Base-by-base conservation (phyloP, 2,329 filamentous ascomycete species). In the Aspergillus melleus region DNA sequence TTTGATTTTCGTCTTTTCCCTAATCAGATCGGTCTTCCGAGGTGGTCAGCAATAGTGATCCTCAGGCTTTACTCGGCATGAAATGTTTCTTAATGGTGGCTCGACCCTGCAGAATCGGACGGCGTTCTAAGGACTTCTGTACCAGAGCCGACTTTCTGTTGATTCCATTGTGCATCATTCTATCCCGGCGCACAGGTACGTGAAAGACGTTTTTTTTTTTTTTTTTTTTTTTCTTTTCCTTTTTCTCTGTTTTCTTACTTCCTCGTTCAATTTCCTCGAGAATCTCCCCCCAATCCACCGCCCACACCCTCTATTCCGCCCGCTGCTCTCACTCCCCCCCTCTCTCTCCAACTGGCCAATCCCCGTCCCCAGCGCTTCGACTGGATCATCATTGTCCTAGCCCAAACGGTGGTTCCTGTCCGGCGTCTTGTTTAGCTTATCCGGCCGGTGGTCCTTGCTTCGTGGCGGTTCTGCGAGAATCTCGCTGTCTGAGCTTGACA, bases 401-500 rank as follows among this genome's bases (percentile, higher is more conserved):
- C 61, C 61, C 49, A 64, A 63, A 64, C 61, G 57, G 62, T 61
- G 56, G 58, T 61, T 61, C 58, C 61, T 63, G 53, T 53, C 58
- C 54, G 57, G 61, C 61, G 62, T 61, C 60, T 55, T 57, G 55
- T 57, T 61, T 63, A 63, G 62, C 59, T 63, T 57, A 62, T 64
- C 61, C 63, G 56, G 57, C 50, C 47, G 54, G 52, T 66, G 63
- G 62, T 66, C 65, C 65, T 67, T 67, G 65, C 65, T 66, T 67
- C 58, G 65, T 67, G 65, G 65, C 65, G 62, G 62, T 59, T 63
- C 54, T 53, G 42, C 49, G 61, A 61, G 52, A 58, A 61, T 62
- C 55, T 58, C 44, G 49, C 57, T 64, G 63, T 63, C 57, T 60
- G 59, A 62, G 63, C 61, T 62, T 65, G 59, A 59, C 51, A 60